Evolutionary conservation across 164 flowering plant species (phyloP), one percentile per base, ranked within the genome.

Genomic region (Euptelea pleiosperma): DNA sequence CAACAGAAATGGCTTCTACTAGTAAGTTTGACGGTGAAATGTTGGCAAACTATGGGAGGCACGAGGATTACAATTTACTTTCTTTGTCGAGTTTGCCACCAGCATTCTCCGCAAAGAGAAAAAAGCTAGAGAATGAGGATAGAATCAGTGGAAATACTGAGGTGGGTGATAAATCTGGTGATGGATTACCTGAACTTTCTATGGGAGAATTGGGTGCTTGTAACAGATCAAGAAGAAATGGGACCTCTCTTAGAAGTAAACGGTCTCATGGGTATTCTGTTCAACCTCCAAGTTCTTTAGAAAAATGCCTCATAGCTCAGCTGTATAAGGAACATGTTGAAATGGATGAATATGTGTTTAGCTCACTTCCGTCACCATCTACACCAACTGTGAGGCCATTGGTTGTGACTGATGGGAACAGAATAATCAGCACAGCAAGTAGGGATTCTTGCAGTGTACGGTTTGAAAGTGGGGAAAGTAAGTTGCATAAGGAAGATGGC

Each of bases 301-400:
- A 86, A 48, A 82, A 93, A 68, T 90, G 97, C 59, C 72, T 86
- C 4, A 66, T 78, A 77, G 83, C 91, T 72, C 95, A 87, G 65
- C 44, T 83, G 57, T 85, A 82, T 52, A 75, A 66, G 52, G 78
- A 80, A 31, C 78, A 73, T 35, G 70, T 43, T 18, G 76, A 73
- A 65, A 62, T 74, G 75, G 84, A 84, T 63, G 87, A 87, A 24
- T 71, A 77, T 68, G 65, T 73, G 25, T 68, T 64, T 52, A 73
- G 71, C 48, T 54, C 81, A 15, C 58, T 63, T 31, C 61, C 70
- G 37, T 74, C 82, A 10, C 81, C 74, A 16, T 58, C 77, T 37
- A 46, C 55, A 35, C 69, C 66, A 57, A 36, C 63, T 43, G 28
- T 68, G 48, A 84, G 89, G 75, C 84, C 85, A 47, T 74, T 87